These are phyloP conservation scores for Microsporum audouinii DNA, from an alignment of 2,329 filamentous ascomycete genomes.

Conservation along the genomic window DNA sequence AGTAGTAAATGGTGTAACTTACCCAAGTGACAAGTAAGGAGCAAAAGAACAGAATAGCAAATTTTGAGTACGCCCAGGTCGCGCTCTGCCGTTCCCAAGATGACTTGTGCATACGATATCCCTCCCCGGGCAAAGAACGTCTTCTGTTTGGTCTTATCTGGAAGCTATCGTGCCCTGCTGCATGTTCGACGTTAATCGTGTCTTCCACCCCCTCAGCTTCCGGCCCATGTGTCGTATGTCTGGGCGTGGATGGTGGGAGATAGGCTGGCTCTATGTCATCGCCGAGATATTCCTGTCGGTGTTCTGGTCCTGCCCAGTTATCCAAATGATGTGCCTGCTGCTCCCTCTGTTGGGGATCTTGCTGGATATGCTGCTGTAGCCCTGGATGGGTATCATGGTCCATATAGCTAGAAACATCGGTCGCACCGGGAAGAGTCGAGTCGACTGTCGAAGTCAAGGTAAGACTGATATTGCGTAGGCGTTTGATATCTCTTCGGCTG, in stretches of 20 bases:
- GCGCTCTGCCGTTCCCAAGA: conserved; percentile 26
- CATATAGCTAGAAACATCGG: neutral
- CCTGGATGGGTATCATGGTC: neutral
- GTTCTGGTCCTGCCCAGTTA: neutral
- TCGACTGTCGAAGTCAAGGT: neutral
- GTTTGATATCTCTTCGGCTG: neutral
- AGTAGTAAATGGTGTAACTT: conserved; percentile 5
- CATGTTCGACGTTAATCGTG: neutral
- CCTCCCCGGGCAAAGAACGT: neutral
- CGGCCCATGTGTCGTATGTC: neutral
- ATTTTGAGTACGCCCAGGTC: conserved; percentile 31
- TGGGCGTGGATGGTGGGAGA: neutral
- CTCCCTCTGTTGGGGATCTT: neutral
- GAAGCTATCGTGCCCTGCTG: neutral
- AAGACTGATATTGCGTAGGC: neutral
- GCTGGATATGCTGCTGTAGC: neutral
- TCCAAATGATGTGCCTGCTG: neutral
- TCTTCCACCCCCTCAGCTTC: neutral
- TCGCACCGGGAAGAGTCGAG: neutral
- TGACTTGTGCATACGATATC: conserved; percentile 6
- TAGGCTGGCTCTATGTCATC: neutral
- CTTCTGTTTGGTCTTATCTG: neutral
- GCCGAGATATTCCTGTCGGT: neutral
- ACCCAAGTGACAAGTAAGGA: conserved; percentile 36
- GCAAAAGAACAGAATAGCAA: conserved; percentile 31